Conservation (phyloP, 2,329 filamentous ascomycete species). For the Teratosphaeria nubilosa region DNA sequence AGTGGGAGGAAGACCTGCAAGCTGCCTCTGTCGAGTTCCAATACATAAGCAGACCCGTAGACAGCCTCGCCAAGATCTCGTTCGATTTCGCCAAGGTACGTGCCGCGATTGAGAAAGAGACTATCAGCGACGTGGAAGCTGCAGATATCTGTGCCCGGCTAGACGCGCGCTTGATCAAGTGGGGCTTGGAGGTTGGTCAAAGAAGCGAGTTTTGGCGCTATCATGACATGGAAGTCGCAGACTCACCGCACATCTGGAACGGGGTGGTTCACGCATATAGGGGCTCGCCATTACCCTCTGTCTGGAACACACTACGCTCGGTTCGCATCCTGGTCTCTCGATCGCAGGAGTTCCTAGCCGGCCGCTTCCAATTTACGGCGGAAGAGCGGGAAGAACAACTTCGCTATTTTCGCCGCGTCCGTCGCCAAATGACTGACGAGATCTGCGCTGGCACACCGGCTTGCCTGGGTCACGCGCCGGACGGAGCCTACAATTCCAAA, state of each 20-base stretch:
- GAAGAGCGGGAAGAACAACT: slow-evolving; percentile 11
- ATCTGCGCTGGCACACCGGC: slow-evolving; percentile 19
- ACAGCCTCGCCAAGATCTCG: slow-evolving; percentile 14
- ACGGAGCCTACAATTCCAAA: slow-evolving; percentile 10
- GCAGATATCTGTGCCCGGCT: slow-evolving; percentile 12
- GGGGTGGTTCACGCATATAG: slow-evolving; percentile 18
- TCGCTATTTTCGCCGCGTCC: slow-evolving; percentile 16
- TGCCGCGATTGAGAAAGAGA: slow-evolving; percentile 7
- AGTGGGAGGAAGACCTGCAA: slow-evolving; percentile 18
- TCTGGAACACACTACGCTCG: slow-evolving; percentile 19
- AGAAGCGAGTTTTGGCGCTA: slow-evolving; percentile 16
- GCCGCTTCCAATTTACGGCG: slow-evolving; percentile 9
- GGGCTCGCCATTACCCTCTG: slow-evolving; percentile 9
- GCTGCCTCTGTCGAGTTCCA: background rate
- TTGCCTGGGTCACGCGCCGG: slow-evolving; percentile 19
- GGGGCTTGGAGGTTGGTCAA: slow-evolving; percentile 14
- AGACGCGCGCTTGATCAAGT: slow-evolving; percentile 20
- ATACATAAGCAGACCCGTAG: slow-evolving; percentile 11
- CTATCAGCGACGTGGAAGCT: slow-evolving; percentile 14
- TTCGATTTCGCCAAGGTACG: slow-evolving; percentile 18
- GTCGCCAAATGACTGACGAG: slow-evolving; percentile 22
- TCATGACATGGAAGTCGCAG: slow-evolving; percentile 17
- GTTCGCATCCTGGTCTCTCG: slow-evolving; percentile 23
- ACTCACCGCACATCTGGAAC: slow-evolving; percentile 22
- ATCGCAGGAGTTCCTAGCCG: slow-evolving; percentile 18